A percentile compares a stretch with the other conserved stretches of the same genome.
Evolutionary conservation across 179 eudicot genomes (phyloP).

Genomic region (Beta corolliflora): DNA sequence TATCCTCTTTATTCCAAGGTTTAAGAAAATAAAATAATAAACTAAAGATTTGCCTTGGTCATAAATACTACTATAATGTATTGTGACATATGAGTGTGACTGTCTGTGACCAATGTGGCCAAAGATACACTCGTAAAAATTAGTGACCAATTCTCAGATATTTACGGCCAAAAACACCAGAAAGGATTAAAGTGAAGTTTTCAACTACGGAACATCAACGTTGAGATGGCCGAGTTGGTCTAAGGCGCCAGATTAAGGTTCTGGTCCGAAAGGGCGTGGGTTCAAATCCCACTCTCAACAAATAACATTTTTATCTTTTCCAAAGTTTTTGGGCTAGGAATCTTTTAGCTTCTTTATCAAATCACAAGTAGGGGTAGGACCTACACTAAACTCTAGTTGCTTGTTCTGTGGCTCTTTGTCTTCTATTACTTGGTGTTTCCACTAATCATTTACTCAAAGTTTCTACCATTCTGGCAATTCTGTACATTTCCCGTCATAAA

Average conservation of each 20-base stretch:
- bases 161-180: too few relatives aligned
- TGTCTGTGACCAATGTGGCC: too few relatives aligned
- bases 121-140: too few relatives aligned
- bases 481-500: neutral
- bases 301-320: neutral
- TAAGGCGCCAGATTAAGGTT: slow-evolving; percentile 99
- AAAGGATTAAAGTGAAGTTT: too few relatives aligned
- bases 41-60: too few relatives aligned
- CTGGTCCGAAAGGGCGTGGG: slow-evolving; percentile 99
- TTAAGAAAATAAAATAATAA: too few relatives aligned
- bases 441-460: neutral
- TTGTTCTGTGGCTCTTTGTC: slow-evolving; percentile 10
- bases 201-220: neutral
- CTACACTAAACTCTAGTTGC: neutral
- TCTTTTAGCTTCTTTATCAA: neutral
- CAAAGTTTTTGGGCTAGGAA: neutral
- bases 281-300: slow-evolving; percentile 98
- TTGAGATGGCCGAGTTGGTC: slow-evolving; percentile 96
- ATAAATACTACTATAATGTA: too few relatives aligned
- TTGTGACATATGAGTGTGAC: too few relatives aligned
- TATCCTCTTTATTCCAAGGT: too few relatives aligned
- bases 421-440: neutral
- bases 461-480: neutral
- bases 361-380: too few relatives aligned
- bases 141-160: too few relatives aligned